phyloP scores from a whole-genome alignment of 192 early-diverging fungal genomes.

The Backusella morwellensis region DNA sequence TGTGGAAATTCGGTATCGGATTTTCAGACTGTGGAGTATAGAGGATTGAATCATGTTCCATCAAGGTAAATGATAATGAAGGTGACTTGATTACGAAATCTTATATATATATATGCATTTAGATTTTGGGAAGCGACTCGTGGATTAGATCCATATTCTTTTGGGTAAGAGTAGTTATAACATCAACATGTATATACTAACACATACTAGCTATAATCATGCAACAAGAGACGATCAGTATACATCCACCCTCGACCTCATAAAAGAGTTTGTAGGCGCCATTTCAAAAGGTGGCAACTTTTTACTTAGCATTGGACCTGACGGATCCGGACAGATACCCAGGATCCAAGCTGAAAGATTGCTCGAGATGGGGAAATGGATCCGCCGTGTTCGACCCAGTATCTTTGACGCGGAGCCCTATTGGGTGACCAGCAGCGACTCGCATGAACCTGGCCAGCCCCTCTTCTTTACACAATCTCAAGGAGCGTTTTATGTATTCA shows the following conservation, averaged over 20 bases:
- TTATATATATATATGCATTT: neutral
- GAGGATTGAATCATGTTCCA: slow-evolving; percentile 1
- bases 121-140: slow-evolving; percentile 25
- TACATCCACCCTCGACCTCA: slow-evolving; percentile 10
- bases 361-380: slow-evolving; percentile 15
- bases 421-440: slow-evolving; percentile 9
- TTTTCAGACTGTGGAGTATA: slow-evolving; percentile 27
- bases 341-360: neutral
- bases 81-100: too few species aligned
- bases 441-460: neutral
- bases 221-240: slow-evolving; percentile 21
- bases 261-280: slow-evolving; percentile 15
- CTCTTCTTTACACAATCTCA: slow-evolving; percentile 2
- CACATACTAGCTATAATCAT: slow-evolving; percentile 13
- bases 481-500: slow-evolving; percentile 10
- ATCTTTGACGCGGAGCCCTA: slow-evolving; percentile 16
- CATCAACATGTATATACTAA: neutral
- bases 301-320: slow-evolving; percentile 27
- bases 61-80: neutral
- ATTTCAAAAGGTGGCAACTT: slow-evolving; percentile 25
- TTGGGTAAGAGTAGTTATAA: slow-evolving; percentile 10
- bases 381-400: neutral
- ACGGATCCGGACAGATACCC: slow-evolving; percentile 1
- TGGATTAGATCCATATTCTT: slow-evolving; percentile 30
- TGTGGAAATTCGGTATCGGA: slow-evolving; percentile 23